Evolutionary conservation across 2,329 filamentous ascomycete genomes (phyloP), one percentile per base, ranked within the genome.

Genomic region (Colletotrichum neosansevieriae): DNA sequence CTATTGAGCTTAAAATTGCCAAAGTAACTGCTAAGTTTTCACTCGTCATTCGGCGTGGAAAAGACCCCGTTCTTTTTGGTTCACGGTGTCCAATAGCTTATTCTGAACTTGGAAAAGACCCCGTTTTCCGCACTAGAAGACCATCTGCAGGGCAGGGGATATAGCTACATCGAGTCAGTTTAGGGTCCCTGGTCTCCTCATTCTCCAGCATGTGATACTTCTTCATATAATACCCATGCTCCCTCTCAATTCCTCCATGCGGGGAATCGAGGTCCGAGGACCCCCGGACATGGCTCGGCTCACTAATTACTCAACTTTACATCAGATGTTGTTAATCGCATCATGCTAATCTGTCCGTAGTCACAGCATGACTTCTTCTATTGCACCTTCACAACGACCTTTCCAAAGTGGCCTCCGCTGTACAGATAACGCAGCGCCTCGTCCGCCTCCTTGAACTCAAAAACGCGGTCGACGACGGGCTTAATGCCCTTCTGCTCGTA

Each of bases 381-480:
- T 10, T 73, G 75, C 13, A 82, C 79, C 71, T 75, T 83, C 63
- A 89, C 79, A 9, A 85, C 80, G 34, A 89, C 80, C 77, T 89
- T 89, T 24, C 87, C 87, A 74, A 89, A 86, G 72, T 89, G 86
- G 70, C 81, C 82, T 40, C 86, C 84, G 44, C 79, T 81, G 72
- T 76, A 83, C 75, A 88, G 77, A 72, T 86, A 86, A 70, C 83
- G 75, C 70, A 88, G 82, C 6, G 86, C 87, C 71, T 85, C 79
- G 58, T 76, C 79, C 13, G 80, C 80, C 73, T 86, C 75, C 4
- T 77, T 80, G 71, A 88, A 83, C 19, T 58, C 73, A 72, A 87
- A 87, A 3, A 81, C 79, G 71, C 75, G 79, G 71, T 84, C 81
- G 44, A 88, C 78, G 1, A 87, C 80, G 3, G 85, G 85, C 57